Evolutionary conservation across 2,329 filamentous ascomycete species (phyloP), one percentile per base, ranked within the genome.

Genomic region (Acrocalymma vagum): DNA sequence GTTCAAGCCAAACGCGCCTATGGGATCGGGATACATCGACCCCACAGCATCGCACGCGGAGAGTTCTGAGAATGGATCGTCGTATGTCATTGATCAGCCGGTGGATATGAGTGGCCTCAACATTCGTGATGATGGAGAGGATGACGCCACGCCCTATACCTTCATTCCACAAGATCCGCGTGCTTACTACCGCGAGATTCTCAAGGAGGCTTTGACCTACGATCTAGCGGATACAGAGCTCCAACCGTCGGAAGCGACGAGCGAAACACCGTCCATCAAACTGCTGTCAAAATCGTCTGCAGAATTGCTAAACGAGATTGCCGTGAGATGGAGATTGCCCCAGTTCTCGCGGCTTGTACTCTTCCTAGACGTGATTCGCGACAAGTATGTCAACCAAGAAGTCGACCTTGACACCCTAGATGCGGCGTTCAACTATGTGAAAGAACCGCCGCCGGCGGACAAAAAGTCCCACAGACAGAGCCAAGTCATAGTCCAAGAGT

Each of bases 121-220:
- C 18, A 70, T 90, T 20, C 79, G 70, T 29, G 76, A 80, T 35
- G 63, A 72, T 69, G 38, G 71, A 56, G 72, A 77, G 29, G 71
- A 74, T 31, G 73, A 72, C 50, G 81, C 86, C 55, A 74, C 84
- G 31, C 80, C 85, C 33, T 97, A 93, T 67, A 94, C 88, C 1
- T 99, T 93, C 65, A 95, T 96, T 44, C 94, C 94, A 21, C 78
- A 87, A 22, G 90, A 96, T 52, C 82, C 93, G 20, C 83, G 92
- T 57, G 80, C 84, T 7, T 92, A 88, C 64, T 96, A 95, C 72
- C 88, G 89, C 63, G 85, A 86, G 39, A 86, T 96, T 46, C 73
- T 96, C 36, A 84, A 87, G 55, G 86, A 91, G 65, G 87, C 89
- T 21, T 78, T 96, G 27, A 76, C 72, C 10, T 76, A 83, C 60